Conservation (phyloP, 148 eudicot species). For the Vaccinium darrowii region DNA sequence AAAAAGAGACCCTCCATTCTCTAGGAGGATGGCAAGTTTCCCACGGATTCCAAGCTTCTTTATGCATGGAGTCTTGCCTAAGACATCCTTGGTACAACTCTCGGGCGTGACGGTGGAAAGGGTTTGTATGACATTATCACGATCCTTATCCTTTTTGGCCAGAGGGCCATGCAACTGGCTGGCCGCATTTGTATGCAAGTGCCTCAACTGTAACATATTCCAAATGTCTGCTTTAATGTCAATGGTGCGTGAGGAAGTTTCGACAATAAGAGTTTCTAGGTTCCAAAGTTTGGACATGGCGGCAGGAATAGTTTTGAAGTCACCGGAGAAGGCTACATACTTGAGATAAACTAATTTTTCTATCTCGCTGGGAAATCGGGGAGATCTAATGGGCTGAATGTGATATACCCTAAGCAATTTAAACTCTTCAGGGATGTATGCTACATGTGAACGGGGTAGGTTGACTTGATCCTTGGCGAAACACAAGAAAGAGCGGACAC, state of each 20-base stretch:
- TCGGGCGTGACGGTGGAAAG: not conserved
- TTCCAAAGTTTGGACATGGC: slow-evolving; percentile 30
- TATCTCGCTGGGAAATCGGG: slow-evolving; percentile 24
- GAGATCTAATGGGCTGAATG: slow-evolving; percentile 16
- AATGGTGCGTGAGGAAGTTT: slow-evolving; percentile 25
- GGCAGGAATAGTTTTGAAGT: slow-evolving; percentile 28
- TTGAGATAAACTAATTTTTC: slow-evolving; percentile 27
- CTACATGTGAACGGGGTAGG: slow-evolving; percentile 10
- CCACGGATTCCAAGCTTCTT: not conserved
- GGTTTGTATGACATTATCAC: not conserved
- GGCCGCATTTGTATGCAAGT: slow-evolving; percentile 30
- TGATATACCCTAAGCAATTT: slow-evolving; percentile 18
- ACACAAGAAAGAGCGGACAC: slow-evolving; percentile 38
- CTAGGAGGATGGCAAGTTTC: not conserved
- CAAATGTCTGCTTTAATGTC: slow-evolving; percentile 31
- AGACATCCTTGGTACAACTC: not conserved
- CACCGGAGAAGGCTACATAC: slow-evolving; percentile 28
- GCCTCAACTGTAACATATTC: slow-evolving; percentile 41
- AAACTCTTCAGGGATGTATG: slow-evolving; percentile 28
- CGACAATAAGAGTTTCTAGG: slow-evolving; percentile 31
- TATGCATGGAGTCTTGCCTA: not conserved
- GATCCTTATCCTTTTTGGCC: slow-evolving; percentile 5
- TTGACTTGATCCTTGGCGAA: slow-evolving; percentile 18
- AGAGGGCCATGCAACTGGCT: slow-evolving; percentile 17
- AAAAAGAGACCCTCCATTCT: slow-evolving; percentile 5